Percentiles rank a stretch among this genome's conserved stretches.
These are phyloP conservation scores for Daldinia sp. DNA, from an alignment of 2,329 filamentous ascomycete genomes.

Conservation along the genomic window DNA sequence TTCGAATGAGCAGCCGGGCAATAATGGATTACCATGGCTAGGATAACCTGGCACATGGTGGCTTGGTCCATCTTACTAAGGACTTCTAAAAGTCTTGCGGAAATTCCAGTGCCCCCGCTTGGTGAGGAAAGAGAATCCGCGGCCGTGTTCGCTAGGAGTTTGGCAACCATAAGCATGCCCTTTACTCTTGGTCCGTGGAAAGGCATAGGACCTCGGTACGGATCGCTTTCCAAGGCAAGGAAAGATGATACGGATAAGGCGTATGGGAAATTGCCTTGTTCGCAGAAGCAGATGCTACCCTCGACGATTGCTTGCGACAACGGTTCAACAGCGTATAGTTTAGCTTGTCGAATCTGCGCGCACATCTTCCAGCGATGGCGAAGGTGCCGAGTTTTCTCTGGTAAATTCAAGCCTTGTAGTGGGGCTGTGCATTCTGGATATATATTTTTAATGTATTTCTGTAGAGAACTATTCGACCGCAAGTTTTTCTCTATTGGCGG, in stretches of 20 bases:
- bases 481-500: slow-evolving; percentile 45
- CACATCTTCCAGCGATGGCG: slow-evolving; percentile 50
- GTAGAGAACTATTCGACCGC: slow-evolving; percentile 37
- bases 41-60: slow-evolving; percentile 61
- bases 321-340: slow-evolving; percentile 60
- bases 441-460: slow-evolving; percentile 43
- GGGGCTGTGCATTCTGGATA: slow-evolving; percentile 43
- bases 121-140: slow-evolving; percentile 43
- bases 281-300: slow-evolving; percentile 55
- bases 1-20: slow-evolving; percentile 53
- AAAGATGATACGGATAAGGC: slow-evolving; percentile 59
- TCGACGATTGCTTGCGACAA: slow-evolving; percentile 56
- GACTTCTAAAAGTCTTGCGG: slow-evolving; percentile 36
- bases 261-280: slow-evolving; percentile 52
- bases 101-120: slow-evolving; percentile 28
- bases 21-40: slow-evolving; percentile 57
- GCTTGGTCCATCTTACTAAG: slow-evolving; percentile 60
- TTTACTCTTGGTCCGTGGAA: slow-evolving; percentile 61
- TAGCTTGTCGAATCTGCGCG: slow-evolving; percentile 48
- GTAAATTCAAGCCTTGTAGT: slow-evolving; percentile 5
- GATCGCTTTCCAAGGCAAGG: slow-evolving; percentile 56
- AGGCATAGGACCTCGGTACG: slow-evolving; percentile 59
- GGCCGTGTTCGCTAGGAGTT: slow-evolving; percentile 60
- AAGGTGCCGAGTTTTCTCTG: slow-evolving; percentile 42
- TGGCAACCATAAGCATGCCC: slow-evolving; percentile 60